Evolutionary conservation across 2,329 filamentous ascomycete genomes (phyloP), one percentile per base, ranked within the genome.

Genomic region (Arthroderma uncinatum): DNA sequence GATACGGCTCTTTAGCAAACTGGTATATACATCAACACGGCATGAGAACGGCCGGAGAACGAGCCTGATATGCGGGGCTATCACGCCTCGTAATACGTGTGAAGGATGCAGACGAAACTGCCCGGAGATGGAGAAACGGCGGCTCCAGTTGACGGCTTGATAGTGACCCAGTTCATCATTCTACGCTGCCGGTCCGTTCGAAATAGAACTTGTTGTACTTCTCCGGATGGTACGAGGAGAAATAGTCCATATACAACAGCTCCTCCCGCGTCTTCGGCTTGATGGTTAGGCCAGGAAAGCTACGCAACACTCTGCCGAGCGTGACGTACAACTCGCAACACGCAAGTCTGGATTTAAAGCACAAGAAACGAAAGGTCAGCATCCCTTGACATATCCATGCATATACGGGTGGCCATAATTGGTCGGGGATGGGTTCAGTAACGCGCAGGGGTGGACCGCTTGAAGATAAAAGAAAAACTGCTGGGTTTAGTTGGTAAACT

Each of bases 301-400:
- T 55, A 16, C 58, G 47, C 34, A 63, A 33, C 4, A 63, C 30
- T 0, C 36, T 54, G 21, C 60, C 57, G 21, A 60, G 37, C 16
- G 28, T 52, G 2, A 63, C 47, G 53, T 59, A 58, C 23, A 63
- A 36, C 23, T 60, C 61, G 28, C 59, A 58, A 14, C 57, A 57
- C 21, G 62, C 62, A 16, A 63, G 60, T 33, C 62, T 63, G 36
- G 40, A 55, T 4, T 12, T 12, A 47, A n/a, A 23, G 16, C 12
- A n/a, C 47, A 36, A 50, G 25, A 16, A 44, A 21, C 47, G 19
- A 48, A 30, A 28, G 10, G 25, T n/a, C 19, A 25, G n/a, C 1
- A 7, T 1, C 19, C n/a, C 16, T 48, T 48, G 25, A 16, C 23
- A 28, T 14, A 28, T 30, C 7, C 19, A 48, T 28, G 40, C 40